Evolutionary conservation across 2,329 filamentous ascomycete species (phyloP).

Genomic region (Harringtonia lauricola): DNA sequence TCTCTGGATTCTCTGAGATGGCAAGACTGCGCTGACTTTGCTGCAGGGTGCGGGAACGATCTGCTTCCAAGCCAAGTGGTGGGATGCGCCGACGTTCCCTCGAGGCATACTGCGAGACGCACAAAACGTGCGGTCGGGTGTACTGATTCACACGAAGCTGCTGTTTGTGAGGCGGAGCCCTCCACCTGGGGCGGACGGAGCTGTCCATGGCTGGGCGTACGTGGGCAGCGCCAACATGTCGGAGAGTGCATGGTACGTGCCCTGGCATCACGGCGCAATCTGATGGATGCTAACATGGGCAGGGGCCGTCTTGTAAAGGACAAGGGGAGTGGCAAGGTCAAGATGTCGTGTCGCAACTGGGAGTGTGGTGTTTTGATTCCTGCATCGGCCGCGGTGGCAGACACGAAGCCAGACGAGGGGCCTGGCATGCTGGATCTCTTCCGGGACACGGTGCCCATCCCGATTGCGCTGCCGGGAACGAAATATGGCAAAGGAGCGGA

Average conservation of each 20-base stretch:
- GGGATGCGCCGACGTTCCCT: constrained; percentile 59
- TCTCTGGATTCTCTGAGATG: not conserved
- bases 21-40: not conserved
- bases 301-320: constrained; percentile 74
- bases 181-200: constrained; percentile 1
- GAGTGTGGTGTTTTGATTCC: constrained; percentile 82
- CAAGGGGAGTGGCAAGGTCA: constrained; percentile 52
- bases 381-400: not conserved
- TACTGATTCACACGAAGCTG: constrained; percentile 86
- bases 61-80: constrained; percentile 65
- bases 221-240: constrained; percentile 86
- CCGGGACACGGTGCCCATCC: constrained; percentile 44
- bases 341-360: constrained; percentile 84
- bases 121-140: constrained; percentile 53
- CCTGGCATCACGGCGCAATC: too few species aligned
- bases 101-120: constrained; percentile 62
- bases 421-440: constrained; percentile 34
- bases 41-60: constrained; percentile 66
- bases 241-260: constrained; percentile 78
- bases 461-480: constrained; percentile 49
- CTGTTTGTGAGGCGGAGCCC: constrained; percentile 32
- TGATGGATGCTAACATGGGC: not conserved
- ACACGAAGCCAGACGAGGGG: not conserved
- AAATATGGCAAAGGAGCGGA: constrained; percentile 26
- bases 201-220: constrained; percentile 58